Evolutionary conservation across 495 filamentous ascomycete genomes (phyloP).

Genomic region (Hypoxylon lienhwacheense): DNA sequence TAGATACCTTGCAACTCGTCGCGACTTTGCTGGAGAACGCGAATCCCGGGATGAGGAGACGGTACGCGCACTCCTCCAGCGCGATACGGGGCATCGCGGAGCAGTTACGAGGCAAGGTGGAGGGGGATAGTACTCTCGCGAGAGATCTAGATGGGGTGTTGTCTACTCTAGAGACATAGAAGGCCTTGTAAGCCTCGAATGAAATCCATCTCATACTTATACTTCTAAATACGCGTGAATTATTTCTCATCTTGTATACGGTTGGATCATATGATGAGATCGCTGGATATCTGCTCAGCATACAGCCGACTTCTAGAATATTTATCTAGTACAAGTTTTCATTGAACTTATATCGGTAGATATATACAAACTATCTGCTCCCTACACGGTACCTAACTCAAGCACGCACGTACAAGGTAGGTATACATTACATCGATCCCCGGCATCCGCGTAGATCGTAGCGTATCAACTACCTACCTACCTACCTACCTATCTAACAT

Average conservation of each 20-base stretch:
- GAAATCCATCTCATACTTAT: not conserved
- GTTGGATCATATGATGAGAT: no score
- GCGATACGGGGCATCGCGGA: slow-evolving; percentile 46
- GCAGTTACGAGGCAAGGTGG: slow-evolving; percentile 36
- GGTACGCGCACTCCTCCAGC: slow-evolving; percentile 48
- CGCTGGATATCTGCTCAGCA: no score
- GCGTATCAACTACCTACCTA: no score
- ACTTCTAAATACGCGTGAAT: not conserved
- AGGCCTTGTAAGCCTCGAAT: not conserved
- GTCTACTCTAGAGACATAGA: slow-evolving; percentile 18
- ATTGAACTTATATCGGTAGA: no score
- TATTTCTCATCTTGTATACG: not conserved
- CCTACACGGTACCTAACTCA: no score
- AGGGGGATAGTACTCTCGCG: slow-evolving; percentile 21
- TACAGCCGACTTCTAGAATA: no score
- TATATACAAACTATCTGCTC: no score
- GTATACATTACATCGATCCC: no score
- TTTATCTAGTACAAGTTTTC: no score
- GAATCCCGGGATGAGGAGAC: slow-evolving; percentile 45
- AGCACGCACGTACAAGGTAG: no score
- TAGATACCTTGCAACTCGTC: slow-evolving; percentile 55
- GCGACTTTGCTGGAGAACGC: slow-evolving; percentile 51
- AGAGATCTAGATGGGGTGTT: slow-evolving; percentile 36
- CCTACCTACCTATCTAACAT: no score
- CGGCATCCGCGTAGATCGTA: no score